Base-by-base conservation (phyloP, 768 basidiomycete genomes). In the Coprinopsis marcescibilis region DNA sequence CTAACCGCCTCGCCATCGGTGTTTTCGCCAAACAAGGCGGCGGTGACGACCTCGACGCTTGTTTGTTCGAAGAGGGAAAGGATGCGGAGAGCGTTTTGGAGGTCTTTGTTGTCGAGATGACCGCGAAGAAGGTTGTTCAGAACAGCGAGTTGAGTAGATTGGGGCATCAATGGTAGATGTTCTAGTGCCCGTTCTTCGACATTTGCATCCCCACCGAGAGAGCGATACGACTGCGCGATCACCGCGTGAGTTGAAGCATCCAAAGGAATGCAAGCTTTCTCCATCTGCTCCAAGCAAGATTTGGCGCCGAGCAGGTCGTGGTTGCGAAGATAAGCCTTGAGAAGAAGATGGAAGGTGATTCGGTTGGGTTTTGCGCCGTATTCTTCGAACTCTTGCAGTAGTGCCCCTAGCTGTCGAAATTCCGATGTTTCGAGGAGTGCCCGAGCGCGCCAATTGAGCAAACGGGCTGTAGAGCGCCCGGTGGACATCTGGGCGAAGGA, bases 361-460 rank as follows among this genome's bases (percentile, higher is more conserved):
- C 77, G 71, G 37, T 69, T 75, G 14, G 84, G 84, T 10, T 54
- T 52, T 24, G 83, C 52, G 1, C 66, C 57, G 40, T 70, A 64
- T 21, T 58, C 56, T 41, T 65, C 55, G 65, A 83, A 89, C 44
- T 81, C 72, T 21, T 68, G 57, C 35, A 84, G 61, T 2, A 76
- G 66, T 32, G 56, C 59, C 48, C 69, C 62, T 20, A 89, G 64
- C 5, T 56, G 57, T 20, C 61, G 57, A 54, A 73, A 85, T 24
- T 72, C 63, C 46, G 73, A 65, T 3, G 64, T 67, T 59, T 87
- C 81, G 48, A 81, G 61, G 32, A 79, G 57, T 1, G 85, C 82
- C 29, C 78, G 76, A 6, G 75, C 67, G 39, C 77, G 76, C 85
- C 85, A 89, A 59, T 90, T 80, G 51, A 90, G 70, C 19, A 89